Base-by-base conservation (phyloP, 805 yeast genomes). In the Starmerella bombicola region DNA sequence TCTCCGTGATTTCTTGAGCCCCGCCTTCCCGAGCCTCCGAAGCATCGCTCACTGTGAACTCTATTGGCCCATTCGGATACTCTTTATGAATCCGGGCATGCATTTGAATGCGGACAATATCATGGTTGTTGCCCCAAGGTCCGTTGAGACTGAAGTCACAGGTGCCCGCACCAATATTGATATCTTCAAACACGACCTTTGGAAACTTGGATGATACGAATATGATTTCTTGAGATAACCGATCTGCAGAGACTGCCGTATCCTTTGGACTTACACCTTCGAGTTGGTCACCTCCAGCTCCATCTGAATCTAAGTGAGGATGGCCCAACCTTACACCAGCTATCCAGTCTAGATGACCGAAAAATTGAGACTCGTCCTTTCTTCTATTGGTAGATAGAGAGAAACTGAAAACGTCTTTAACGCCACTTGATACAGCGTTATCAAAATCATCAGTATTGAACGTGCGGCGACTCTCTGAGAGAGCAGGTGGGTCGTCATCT, bases 171-270 rank as follows among this genome's bases (percentile, higher is more conserved):
- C 93, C 74, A 0, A 88, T 93, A 2, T 91, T 77, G 5, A 91
- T 85, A 50, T 76, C 76, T 55, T 88, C 97, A 57, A 91, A 85
- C 2, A 77, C 64, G 3, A 91, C 70, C 50, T 80, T 83, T 1
- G 95, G 94, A 56, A 86, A 85, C 51, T 81, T 82, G 51, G 79
- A 85, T 2, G 95, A 93, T 5, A 85, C 84, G 15, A 73, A 66
- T 48, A 93, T 79, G 1, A 91, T 85, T 58, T 88, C 98, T 58
- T 86, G 95, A 5, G 95, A 95, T 20, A 88, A 60, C 3, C 42
- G 46, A 13, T 49, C 52, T 4, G 40, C 38, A 9, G 45, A 47
- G 19, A 35, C 39, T 8, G 30, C 62, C 0, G 76, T 36, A n/a
- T 33, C 9, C 40, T 25, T 13, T 8, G 18, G 29, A 19, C 33